These are phyloP conservation scores for Solanum hybrid DNA, from an alignment of 305 asterid genomes.

Conservation along the genomic window DNA sequence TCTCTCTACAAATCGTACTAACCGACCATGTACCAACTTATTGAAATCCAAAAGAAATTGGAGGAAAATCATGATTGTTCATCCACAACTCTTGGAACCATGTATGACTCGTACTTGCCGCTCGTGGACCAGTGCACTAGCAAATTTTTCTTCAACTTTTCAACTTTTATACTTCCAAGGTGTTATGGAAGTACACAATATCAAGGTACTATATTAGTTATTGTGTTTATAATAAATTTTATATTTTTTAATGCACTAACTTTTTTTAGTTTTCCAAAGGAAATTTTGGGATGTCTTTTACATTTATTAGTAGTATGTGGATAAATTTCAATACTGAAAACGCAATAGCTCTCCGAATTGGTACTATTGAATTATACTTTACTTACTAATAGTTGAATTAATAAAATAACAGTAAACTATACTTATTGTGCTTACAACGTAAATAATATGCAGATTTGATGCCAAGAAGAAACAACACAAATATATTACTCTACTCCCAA, in stretches of 20 bases:
- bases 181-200: neutral
- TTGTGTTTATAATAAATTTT: no score
- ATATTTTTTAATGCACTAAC: neutral
- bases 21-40: neutral
- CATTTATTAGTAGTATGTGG: neutral
- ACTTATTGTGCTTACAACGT: neutral
- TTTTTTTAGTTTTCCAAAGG: neutral
- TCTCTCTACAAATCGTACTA: neutral
- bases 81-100: neutral
- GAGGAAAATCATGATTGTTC: neutral
- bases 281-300: neutral
- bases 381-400: neutral
- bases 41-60: neutral
- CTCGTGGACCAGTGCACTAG: neutral
- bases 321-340: no score
- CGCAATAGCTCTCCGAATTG: neutral
- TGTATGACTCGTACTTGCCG: neutral
- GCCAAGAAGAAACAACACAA: neutral
- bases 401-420: no score
- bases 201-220: neutral
- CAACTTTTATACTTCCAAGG: neutral
- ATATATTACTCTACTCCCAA: no score
- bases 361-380: neutral
- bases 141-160: neutral
- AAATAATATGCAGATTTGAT: neutral